phyloP scores from a whole-genome alignment of 768 basidiomycete species.

The Mycena crocata region DNA sequence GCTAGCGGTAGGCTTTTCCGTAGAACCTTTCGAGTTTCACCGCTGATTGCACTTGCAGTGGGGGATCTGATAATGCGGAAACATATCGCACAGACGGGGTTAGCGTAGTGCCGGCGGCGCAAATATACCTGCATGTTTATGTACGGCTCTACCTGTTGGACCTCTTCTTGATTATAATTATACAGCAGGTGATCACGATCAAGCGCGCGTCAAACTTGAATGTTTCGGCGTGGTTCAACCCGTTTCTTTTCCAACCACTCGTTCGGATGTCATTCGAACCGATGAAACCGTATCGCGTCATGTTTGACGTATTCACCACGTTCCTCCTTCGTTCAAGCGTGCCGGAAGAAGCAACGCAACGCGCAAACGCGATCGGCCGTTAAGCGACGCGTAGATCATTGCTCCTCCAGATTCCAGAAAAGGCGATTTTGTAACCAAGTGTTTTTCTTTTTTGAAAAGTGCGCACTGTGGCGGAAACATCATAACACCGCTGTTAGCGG shows the following conservation, averaged over 20 bases:
- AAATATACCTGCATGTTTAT: background rate
- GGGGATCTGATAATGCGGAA: slow-evolving; percentile 76
- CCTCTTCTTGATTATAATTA: slow-evolving; percentile 23
- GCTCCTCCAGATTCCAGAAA: slow-evolving; percentile 8
- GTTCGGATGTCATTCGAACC: no score
- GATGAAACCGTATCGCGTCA: no score
- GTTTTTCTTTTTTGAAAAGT: no score
- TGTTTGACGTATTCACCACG: no score
- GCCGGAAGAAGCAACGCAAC: slow-evolving; percentile 12
- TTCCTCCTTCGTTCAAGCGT: background rate
- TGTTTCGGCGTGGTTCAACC: no score
- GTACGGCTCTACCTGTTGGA: background rate
- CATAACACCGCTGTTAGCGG: no score
- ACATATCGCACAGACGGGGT: slow-evolving; percentile 67
- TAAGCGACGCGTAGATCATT: slow-evolving; percentile 21
- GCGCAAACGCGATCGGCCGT: slow-evolving; percentile 1
- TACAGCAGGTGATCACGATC: background rate
- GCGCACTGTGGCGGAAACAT: no score
- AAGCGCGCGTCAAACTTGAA: no score
- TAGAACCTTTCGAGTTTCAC: background rate
- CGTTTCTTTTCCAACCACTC: no score
- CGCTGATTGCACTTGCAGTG: slow-evolving; percentile 48
- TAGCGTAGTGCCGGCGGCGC: slow-evolving; percentile 17
- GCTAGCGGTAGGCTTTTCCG: slow-evolving; percentile 58
- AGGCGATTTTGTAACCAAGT: slow-evolving; percentile 2